phyloP scores from a whole-genome alignment of 805 yeast genomes.

The Wickerhamiella sorbophila region DNA sequence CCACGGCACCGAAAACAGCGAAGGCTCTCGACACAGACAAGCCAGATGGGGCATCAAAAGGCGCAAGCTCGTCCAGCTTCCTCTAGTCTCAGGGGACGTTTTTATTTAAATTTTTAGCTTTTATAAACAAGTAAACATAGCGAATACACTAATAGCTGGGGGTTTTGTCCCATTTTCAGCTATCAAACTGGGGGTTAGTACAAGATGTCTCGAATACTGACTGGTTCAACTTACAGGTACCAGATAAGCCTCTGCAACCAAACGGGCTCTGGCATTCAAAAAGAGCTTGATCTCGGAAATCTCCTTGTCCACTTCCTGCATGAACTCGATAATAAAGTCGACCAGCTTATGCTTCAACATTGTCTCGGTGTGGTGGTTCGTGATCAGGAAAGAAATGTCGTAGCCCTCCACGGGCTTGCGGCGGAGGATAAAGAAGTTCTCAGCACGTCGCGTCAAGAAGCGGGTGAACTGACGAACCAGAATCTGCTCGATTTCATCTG shows the following conservation, averaged over 20 bases:
- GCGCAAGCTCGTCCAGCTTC: background rate
- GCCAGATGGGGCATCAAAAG: background rate
- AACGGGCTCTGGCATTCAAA: slow-evolving; percentile 93
- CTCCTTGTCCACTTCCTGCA: slow-evolving; percentile 98
- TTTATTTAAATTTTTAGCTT: background rate
- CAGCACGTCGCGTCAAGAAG: slow-evolving; percentile 90
- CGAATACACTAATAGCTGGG: background rate
- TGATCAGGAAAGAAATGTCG: slow-evolving; percentile 83
- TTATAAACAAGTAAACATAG: background rate
- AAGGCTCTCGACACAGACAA: background rate
- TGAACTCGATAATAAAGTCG: slow-evolving; percentile 92
- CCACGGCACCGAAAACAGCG: background rate
- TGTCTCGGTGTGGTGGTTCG: slow-evolving; percentile 88
- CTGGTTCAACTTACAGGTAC: slow-evolving; percentile 59
- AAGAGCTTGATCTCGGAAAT: slow-evolving; percentile 96
- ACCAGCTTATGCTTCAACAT: slow-evolving; percentile 92
- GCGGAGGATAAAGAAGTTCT: slow-evolving; percentile 80
- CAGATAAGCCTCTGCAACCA: slow-evolving; percentile 89
- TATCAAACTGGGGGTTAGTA: slow-evolving; percentile 1
- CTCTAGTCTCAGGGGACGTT: background rate
- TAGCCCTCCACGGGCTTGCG: slow-evolving; percentile 82
- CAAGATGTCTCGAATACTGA: background rate
- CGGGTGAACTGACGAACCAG: slow-evolving; percentile 89
- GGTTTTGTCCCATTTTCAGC: background rate
- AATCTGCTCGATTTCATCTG: slow-evolving; percentile 92